Conservation (phyloP, 495 filamentous ascomycete species). For the Staphylotrichum tortipilum region DNA sequence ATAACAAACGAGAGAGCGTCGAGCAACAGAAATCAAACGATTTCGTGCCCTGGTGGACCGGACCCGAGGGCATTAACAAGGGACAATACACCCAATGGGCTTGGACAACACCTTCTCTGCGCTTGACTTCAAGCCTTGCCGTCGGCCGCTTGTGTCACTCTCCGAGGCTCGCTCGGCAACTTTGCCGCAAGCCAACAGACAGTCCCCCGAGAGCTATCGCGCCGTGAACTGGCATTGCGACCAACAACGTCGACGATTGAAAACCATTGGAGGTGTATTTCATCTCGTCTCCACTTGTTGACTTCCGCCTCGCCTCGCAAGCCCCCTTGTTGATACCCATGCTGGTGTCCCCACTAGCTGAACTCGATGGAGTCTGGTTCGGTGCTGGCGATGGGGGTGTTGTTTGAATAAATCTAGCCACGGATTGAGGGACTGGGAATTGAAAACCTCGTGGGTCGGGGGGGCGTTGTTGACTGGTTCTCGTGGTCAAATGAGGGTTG, state of each 20-base stretch:
- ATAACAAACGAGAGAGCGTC: neutral
- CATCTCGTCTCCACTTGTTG: neutral
- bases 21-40: neutral
- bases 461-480: neutral
- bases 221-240: neutral
- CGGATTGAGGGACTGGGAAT: neutral
- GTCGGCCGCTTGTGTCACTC: no score
- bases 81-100: no score
- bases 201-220: no score
- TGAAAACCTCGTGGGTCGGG: neutral
- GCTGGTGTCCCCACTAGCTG: constrained; percentile 2
- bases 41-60: neutral
- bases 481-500: no score
- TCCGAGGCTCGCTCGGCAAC: no score
- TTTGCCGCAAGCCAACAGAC: no score
- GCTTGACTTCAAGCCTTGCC: no score
- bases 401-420: neutral
- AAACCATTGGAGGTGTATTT: constrained; percentile 7
- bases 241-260: constrained; percentile 4
- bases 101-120: no score
- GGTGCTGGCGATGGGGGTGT: neutral
- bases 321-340: constrained; percentile 9
- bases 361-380: neutral
- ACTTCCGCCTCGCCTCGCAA: neutral
- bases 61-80: neutral